Evolutionary conservation across 139 green algal species (phyloP).

Genomic region (Picochlorum costavermella): DNA sequence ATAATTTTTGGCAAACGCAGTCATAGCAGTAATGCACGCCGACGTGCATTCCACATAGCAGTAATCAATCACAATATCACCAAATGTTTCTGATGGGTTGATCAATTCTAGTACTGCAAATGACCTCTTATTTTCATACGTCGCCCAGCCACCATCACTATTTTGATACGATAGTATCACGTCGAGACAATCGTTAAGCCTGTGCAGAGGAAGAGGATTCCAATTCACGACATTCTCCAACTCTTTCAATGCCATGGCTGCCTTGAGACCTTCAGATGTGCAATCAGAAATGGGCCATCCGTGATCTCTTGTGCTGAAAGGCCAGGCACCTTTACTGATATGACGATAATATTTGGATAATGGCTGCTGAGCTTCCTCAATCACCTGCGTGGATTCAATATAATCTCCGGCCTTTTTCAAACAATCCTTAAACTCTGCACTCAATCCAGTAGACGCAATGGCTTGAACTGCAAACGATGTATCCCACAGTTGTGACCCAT

Average conservation of each 20-base stretch:
- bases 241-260: conserved; percentile 53
- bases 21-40: conserved; percentile 86
- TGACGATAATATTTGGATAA: conserved; percentile 83
- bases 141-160: conserved; percentile 86
- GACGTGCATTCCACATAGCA: conserved; percentile 93
- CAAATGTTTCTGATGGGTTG: conserved; percentile 98
- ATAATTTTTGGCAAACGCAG: conserved; percentile 47
- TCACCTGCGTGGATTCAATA: conserved; percentile 70
- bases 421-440: conserved; percentile 28
- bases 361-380: conserved; percentile 53
- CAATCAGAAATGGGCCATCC: conserved; percentile 98
- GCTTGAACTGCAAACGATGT: conserved; percentile 90
- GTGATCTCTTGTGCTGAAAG: conserved; percentile 91
- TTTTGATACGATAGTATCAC: conserved; percentile 83
- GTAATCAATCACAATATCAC: conserved; percentile 99
- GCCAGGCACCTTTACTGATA: conserved; percentile 94
- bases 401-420: conserved; percentile 66
- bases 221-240: conserved; percentile 42
- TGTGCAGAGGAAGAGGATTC: conserved; percentile 43
- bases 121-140: conserved; percentile 94
- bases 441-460: conserved; percentile 39
- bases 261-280: conserved; percentile 55
- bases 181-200: conserved; percentile 77
- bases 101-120: conserved; percentile 65
- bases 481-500: conserved; percentile 96